Base-by-base conservation (phyloP, 1,139 yeast species). In the Kluyveromyces sp. region DNA sequence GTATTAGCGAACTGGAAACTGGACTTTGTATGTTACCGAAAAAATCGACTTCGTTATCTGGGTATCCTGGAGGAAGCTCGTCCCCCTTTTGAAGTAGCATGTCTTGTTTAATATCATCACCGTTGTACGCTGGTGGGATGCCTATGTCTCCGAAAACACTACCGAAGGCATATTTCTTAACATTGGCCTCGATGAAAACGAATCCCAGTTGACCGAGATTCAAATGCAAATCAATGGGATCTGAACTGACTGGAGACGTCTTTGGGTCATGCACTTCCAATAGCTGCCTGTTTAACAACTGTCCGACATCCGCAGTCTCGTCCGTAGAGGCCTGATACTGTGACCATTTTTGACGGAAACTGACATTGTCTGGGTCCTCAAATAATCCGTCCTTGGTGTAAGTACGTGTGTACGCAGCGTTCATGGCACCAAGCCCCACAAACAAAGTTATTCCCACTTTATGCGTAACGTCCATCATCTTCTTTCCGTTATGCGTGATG, bases 121-220 rank as follows among this genome's bases (percentile, higher is more conserved):
- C 71, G 31, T 78, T 77, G 54, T 83, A 83, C 2, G 84, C 73
- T 0, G 92, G 92, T 1, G 92, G 92, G 2, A 87, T 82, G 3
- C 87, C 87, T 47, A 83, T 71, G 1, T 77, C 73, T 1, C 89
- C 92, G 46, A 69, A 79, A 34, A 77, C 75, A 38, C 84, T 83
- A 22, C 95, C 95, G 54, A 92, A 83, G 2, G 96, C 96, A 73
- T 94, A 86, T 62, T 88, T 89, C 52, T 81, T 78, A 31, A 80
- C 70, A 62, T 92, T 89, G 4, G 96, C 97, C 63, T 92, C 97
- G 46, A 92, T 86, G 70, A 85, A 89, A 2, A 92, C 96, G 66
- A 80, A 92, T 1, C 97, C 98, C 40, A 80, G 68, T 59, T 88
- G 96, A 1, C 98, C 98, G 46, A 92, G 67, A 61, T 92, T 92